These are phyloP conservation scores for Lathyrus sativus DNA, from an alignment of 306 rosid species.

Conservation along the genomic window DNA sequence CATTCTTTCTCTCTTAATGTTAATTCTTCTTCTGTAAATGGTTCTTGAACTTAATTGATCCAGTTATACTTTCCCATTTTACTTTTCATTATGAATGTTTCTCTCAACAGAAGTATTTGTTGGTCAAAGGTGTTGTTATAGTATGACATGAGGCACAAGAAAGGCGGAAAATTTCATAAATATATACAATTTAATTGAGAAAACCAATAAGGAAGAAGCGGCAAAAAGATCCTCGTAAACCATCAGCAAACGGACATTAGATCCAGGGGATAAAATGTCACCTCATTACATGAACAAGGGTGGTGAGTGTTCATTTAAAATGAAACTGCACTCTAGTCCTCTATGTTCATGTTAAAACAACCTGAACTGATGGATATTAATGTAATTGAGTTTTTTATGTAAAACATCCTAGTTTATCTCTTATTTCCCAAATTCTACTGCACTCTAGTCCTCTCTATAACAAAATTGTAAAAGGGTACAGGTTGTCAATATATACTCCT, in stretches of 20 bases:
- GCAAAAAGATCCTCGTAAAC: neutral
- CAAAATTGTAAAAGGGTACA: neutral
- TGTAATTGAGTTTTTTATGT: neutral
- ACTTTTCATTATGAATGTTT: constrained; percentile 73
- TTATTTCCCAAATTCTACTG: neutral
- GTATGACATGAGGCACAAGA: constrained; percentile 59
- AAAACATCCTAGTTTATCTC: neutral
- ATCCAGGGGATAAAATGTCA: neutral
- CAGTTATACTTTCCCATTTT: neutral
- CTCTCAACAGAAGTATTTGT: constrained; percentile 74
- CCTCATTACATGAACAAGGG: neutral
- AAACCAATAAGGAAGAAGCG: neutral
- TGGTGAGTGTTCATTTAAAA: constrained; percentile 2
- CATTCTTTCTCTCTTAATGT: neutral
- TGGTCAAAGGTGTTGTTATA: constrained; percentile 61
- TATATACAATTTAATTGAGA: neutral
- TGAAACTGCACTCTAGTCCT: neutral
- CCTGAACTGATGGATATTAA: constrained; percentile 14
- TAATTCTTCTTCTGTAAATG: constrained; percentile 2
- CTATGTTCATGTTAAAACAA: neutral
- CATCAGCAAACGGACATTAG: neutral
- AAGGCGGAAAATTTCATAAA: constrained; percentile 60
- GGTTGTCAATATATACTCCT: neutral
- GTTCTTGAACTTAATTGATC: constrained; percentile 3
- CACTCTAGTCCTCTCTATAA: neutral